Evolutionary conservation across 495 filamentous ascomycete species (phyloP), one percentile per base, ranked within the genome.

Genomic region (Annulohypoxylon stygium): DNA sequence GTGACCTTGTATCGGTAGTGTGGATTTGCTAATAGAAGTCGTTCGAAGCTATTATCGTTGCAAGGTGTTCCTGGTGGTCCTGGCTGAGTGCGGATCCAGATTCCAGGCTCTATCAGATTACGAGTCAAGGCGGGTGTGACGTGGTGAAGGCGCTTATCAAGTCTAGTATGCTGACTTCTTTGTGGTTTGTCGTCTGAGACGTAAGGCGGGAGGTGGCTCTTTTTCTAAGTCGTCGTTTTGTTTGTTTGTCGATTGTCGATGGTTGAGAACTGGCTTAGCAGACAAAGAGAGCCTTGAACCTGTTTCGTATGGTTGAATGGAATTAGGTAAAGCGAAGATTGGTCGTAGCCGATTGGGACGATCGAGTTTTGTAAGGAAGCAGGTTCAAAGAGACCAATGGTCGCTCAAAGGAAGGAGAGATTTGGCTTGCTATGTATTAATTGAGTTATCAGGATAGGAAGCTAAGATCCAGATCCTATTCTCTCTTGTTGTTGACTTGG

Each of bases 111-210:
- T 61, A 70, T 67, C 67, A 65, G 61, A 64, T 62, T 74, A 67
- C 50, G 53, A 74, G 67, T 70, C 67, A 54, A 60, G 50, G 16
- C 68, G 65, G 58, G 74, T 77, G 77, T 78, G 81, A 82, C 83
- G 81, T 80, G 71, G 71, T 83, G 79, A 83, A 79, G 78, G 79
- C 76, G 79, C 65, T 43, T 78, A 80, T 83, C 81, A 83, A 83
- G 75, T 81, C 75, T 81, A 78, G 78, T 79, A 75, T 78, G 69
- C 65, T 74, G 74, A 76, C 69, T 76, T 14, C 1, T 78, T 34
- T 23, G 30, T 58, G 34, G 69, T 65, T 76, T 65, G 65, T 68
- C 54, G 23, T 34, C 30, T 59, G 43, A 71, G 73, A 65, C 39
- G 70, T 70, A 23, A 61, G 63, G 75, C 53, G 62, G 74, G 58